Evolutionary conservation across 1,139 yeast species (phyloP).

Genomic region (Kodamaea derodonti): DNA sequence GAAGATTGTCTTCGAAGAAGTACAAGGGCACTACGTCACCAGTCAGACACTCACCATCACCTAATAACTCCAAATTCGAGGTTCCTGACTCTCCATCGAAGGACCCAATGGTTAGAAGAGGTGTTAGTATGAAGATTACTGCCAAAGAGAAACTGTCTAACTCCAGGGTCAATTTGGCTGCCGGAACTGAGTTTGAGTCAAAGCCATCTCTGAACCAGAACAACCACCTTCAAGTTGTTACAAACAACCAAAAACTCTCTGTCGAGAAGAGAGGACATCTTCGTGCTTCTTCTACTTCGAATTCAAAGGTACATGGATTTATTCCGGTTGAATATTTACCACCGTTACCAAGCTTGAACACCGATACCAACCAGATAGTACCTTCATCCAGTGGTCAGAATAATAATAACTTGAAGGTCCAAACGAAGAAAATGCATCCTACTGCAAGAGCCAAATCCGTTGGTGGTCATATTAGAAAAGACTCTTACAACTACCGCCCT

Average conservation of each 20-base stretch:
- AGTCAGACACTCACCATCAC: constrained; percentile 7
- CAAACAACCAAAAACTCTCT: constrained; percentile 2
- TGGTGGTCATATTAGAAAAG: constrained; percentile 71
- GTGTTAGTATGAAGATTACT: constrained; percentile 59
- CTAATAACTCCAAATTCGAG: neutral
- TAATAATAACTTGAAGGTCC: constrained; percentile 5
- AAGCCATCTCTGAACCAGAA: constrained; percentile 1
- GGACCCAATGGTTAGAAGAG: constrained; percentile 56
- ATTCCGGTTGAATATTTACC: constrained; percentile 47
- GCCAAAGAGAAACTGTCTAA: constrained; percentile 47
- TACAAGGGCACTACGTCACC: constrained; percentile 18
- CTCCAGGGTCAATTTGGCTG: constrained; percentile 21
- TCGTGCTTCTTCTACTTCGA: constrained; percentile 31
- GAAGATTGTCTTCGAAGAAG: constrained; percentile 38
- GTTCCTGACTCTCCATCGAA: constrained; percentile 17
- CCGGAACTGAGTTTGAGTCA: constrained; percentile 8
- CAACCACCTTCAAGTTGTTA: constrained; percentile 2
- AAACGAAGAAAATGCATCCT: constrained; percentile 51
- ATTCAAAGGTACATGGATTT: constrained; percentile 35
- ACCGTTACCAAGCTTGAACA: constrained; percentile 44
- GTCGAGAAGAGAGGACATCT: constrained; percentile 18
- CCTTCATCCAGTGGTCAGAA: neutral
- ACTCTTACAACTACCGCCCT: constrained; percentile 35
- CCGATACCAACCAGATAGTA: constrained; percentile 22
- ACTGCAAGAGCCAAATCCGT: constrained; percentile 87